Evolutionary conservation across 768 basidiomycete species (phyloP), one percentile per base, ranked within the genome.

Genomic region (Termitomyces sp.): DNA sequence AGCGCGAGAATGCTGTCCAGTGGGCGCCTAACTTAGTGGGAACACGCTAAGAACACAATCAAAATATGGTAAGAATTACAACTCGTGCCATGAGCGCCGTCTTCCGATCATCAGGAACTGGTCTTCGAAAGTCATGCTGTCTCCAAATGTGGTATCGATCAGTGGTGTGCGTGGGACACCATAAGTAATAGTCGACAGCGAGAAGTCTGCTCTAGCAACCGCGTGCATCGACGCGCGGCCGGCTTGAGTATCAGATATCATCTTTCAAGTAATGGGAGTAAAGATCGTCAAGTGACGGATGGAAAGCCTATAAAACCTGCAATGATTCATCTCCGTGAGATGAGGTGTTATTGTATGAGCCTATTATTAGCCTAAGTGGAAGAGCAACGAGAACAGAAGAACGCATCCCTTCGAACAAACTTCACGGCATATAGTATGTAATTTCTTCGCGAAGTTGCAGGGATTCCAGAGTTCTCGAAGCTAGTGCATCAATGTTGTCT

Each of bases 101-200:
- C 12, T 32, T 42, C 54, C 40, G 40, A 55, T 55, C 55, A 55
- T 12, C 13, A 32, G 18, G 24, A 55, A 42, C 24, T n/a, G 24
- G 28, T 32, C 39, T 55, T 55, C 39, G 9, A 40, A 55, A 42
- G 40, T 11, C 39, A 40, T 28, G 39, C 55, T 18, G 18, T 40
- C 28, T 33, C 55, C 55, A 55, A 55, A 55, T 55, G 55, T 33
- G 55, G 55, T 42, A 55, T 13, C 16, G 7, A 55, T 42, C 28
- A n/a, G n/a, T n/a, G n/a, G 15, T 42, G 28, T 15, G 15, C 36
- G 52, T 39, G 22, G 16, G 40, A 16, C 16, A 28, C 11, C 0
- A 54, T 54, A 40, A 12, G 13, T 40, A 32, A 55, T 18, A 28
- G 40, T 15, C 16, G 54, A 6, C 12, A 20, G 32, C 9, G 28